Evolutionary conservation across 2,329 filamentous ascomycete genomes (phyloP).

Genomic region (Colletotrichum lentis): DNA sequence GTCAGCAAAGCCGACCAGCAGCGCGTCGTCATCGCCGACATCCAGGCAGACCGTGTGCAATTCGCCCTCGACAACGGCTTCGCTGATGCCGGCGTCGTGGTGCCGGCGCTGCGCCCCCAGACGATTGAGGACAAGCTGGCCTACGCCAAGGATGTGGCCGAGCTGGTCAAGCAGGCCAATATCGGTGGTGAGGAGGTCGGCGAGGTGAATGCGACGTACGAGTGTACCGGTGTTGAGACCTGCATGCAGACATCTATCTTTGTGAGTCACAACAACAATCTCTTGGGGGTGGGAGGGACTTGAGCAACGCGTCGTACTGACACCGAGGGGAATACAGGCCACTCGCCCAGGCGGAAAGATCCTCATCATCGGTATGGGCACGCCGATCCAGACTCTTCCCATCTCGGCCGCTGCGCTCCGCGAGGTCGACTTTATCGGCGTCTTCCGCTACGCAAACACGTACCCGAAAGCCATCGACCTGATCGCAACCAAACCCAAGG

Average conservation of each 20-base stretch:
- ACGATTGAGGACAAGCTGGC: conserved; percentile 62
- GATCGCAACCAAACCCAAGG: conserved; percentile 56
- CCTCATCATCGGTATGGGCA: conserved; percentile 77
- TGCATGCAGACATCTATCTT: conserved; percentile 81
- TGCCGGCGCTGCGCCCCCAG: conserved; percentile 58
- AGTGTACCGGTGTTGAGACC: conserved; percentile 81
- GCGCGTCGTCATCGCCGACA: conserved; percentile 63
- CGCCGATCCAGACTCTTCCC: conserved; percentile 73
- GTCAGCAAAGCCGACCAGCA: conserved; percentile 62
- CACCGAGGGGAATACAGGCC: conserved; percentile 47
- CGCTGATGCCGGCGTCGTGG: conserved; percentile 61
- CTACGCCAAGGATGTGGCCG: conserved; percentile 60
- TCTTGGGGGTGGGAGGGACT: not conserved
- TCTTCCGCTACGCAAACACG: conserved; percentile 79
- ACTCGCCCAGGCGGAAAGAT: conserved; percentile 74
- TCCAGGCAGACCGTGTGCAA: conserved; percentile 63
- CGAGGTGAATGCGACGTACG: conserved; percentile 74
- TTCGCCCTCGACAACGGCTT: conserved; percentile 66
- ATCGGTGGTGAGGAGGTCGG: conserved; percentile 59
- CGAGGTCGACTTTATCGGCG: conserved; percentile 75
- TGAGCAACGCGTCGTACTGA: conserved; percentile 1
- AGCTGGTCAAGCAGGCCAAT: conserved; percentile 49
- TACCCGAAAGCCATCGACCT: conserved; percentile 67
- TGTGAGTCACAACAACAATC: conserved; percentile 47
- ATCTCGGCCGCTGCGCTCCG: conserved; percentile 73